Evolutionary conservation across 495 filamentous ascomycete genomes (phyloP), one percentile per base, ranked within the genome.

Genomic region (Glarea lozoyensis): DNA sequence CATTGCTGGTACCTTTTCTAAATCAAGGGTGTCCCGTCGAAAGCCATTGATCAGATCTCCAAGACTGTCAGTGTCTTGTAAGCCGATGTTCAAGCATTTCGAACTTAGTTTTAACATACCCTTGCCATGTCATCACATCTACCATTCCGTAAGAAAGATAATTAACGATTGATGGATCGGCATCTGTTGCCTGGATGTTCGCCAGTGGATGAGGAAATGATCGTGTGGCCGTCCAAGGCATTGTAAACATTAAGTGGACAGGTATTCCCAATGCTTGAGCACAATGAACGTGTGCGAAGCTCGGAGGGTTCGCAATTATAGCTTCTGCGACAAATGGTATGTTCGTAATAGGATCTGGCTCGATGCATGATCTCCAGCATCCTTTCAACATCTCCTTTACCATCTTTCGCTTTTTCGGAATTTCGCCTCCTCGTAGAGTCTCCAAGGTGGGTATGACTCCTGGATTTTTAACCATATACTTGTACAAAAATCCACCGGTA

Each of bases 291-390:
- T 86, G 82, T 11, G 80, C 81, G 55, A 87, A 86, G 54, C 80
- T 81, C 0, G 83, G 82, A 2, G 84, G 84, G 52, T 88, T 88
- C 9, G 84, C 84, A 42, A 88, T 87, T 50, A 88, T 87, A 7
- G 69, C 76, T 53, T 87, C 80, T 0, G 82, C 83, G 11, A 87
- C 74, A 45, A 88, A 88, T 5, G 82, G 76, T 37, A 64, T 65
- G 10, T 44, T 51, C 10, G 53, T 25, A 10, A 53, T 66, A 1
- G 15, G 15, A 16, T 75, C 68, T 46, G 70, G 56, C 42, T 73
- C 68, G 52, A 70, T 73, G 50, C 82, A 86, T 20, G 25, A 29
- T 29, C 25, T 7, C 25, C 25, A 29, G 25, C 25, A 29, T 7
- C 25, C 25, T 29, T 29, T 7, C 7, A 29, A 7, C 7, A 7